A percentile compares a stretch with the other conserved stretches of the same genome.
Evolutionary conservation across 768 basidiomycete genomes (phyloP).

Genomic region (Tricholoma matsutake): DNA sequence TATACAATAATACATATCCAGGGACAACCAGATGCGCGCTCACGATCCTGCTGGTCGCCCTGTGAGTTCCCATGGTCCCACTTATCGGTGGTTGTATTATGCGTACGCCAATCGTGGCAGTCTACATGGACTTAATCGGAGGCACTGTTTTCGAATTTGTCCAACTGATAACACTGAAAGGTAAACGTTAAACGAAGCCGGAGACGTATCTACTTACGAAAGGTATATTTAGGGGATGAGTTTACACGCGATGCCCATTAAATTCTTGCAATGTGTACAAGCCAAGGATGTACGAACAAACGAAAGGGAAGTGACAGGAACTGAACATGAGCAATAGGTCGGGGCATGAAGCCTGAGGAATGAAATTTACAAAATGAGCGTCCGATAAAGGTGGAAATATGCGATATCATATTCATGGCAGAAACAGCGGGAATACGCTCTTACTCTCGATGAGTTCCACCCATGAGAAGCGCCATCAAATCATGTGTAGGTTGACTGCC

Average conservation of each 20-base stretch:
- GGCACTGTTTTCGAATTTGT: neutral
- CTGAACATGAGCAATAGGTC: neutral
- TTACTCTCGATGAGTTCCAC: constrained; percentile 67
- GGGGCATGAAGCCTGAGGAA: neutral
- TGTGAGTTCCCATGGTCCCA: neutral
- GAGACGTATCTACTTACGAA: neutral
- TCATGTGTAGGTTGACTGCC: constrained; percentile 62
- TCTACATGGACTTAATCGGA: neutral
- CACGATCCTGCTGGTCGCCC: neutral
- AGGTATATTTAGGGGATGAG: neutral
- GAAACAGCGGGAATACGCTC: constrained; percentile 6
- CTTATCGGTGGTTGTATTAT: neutral
- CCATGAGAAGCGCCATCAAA: constrained; percentile 83
- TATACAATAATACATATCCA: neutral
- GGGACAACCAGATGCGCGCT: neutral
- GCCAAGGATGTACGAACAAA: neutral
- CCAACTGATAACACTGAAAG: neutral
- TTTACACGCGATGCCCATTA: neutral
- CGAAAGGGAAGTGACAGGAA: neutral
- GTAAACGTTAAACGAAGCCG: neutral
- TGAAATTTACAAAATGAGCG: constrained; percentile 8
- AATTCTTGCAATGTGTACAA: neutral
- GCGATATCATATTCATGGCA: constrained; percentile 2
- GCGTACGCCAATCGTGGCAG: neutral
- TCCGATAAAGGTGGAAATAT: neutral